phyloP scores from a whole-genome alignment of 257 asterid species.

The Ligustrum vulgare region DNA sequence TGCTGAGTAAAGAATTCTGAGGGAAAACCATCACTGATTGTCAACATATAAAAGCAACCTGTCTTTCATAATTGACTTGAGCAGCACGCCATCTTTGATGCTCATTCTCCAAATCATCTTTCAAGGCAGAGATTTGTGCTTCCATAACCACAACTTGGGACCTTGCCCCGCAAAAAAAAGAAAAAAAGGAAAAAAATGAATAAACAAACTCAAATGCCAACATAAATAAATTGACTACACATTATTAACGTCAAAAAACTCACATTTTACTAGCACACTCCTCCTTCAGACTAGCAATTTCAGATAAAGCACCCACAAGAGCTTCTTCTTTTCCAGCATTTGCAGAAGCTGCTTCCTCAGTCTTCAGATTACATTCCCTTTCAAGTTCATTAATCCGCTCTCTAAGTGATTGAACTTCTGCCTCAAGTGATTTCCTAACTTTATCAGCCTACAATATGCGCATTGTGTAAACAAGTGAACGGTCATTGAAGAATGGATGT shows the following conservation, averaged over 20 bases:
- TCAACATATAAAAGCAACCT: constrained; percentile 43
- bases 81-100: constrained; percentile 73
- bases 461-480: constrained; percentile 1
- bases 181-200: constrained; percentile 25
- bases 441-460: constrained; percentile 49
- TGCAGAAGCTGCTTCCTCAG: constrained; percentile 65
- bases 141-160: constrained; percentile 65
- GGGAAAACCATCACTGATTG: constrained; percentile 3
- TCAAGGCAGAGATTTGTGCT: constrained; percentile 57
- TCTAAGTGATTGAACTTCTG: constrained; percentile 53
- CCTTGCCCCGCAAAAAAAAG: constrained; percentile 30
- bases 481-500: background rate
- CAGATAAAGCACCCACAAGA: constrained; percentile 57
- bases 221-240: background rate
- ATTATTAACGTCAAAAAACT: constrained; percentile 21
- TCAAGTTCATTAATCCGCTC: constrained; percentile 62
- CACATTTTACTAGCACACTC: constrained; percentile 60
- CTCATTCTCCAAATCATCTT: constrained; percentile 80
- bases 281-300: constrained; percentile 69
- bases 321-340: constrained; percentile 78
- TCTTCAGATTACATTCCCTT: constrained; percentile 54
- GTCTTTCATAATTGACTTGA: constrained; percentile 90
- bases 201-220: constrained; percentile 15
- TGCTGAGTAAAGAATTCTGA: background rate
- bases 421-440: constrained; percentile 62